Evolutionary conservation across 2,329 filamentous ascomycete genomes (phyloP).

Genomic region (Fusarium chlamydosporum): DNA sequence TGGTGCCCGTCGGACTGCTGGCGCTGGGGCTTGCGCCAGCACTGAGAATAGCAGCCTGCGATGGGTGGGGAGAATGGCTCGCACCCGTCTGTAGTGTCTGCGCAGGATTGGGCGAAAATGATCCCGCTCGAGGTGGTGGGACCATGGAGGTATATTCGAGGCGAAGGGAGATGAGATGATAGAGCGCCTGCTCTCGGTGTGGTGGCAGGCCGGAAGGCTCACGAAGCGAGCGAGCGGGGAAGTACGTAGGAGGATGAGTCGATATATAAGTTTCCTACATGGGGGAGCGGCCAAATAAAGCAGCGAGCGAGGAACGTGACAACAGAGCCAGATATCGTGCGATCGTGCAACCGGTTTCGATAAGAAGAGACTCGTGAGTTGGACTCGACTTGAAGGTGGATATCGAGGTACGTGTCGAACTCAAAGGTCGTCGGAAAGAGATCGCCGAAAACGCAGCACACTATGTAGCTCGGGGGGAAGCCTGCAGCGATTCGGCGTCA

Average conservation of each 20-base stretch:
- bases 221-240: constrained; percentile 48
- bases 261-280: constrained; percentile 55
- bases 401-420: constrained; percentile 49
- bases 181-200: constrained; percentile 57
- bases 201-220: constrained; percentile 55
- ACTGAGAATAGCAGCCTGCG: constrained; percentile 70
- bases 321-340: constrained; percentile 40
- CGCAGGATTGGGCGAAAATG: constrained; percentile 73
- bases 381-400: constrained; percentile 45
- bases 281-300: constrained; percentile 44
- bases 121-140: constrained; percentile 73
- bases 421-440: constrained; percentile 40
- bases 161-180: constrained; percentile 51
- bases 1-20: constrained; percentile 73
- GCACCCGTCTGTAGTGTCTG: constrained; percentile 70
- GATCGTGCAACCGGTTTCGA: constrained; percentile 40
- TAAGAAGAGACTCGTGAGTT: constrained; percentile 41
- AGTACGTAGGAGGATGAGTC: constrained; percentile 49
- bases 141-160: constrained; percentile 66
- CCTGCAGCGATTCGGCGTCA: constrained; percentile 44
- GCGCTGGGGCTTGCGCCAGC: constrained; percentile 73
- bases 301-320: constrained; percentile 34
- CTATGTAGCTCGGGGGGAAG: constrained; percentile 45
- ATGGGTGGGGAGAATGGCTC: constrained; percentile 69
- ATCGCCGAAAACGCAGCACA: constrained; percentile 47